Conservation (phyloP, 331 rosid species). For the Arachis monticola region DNA sequence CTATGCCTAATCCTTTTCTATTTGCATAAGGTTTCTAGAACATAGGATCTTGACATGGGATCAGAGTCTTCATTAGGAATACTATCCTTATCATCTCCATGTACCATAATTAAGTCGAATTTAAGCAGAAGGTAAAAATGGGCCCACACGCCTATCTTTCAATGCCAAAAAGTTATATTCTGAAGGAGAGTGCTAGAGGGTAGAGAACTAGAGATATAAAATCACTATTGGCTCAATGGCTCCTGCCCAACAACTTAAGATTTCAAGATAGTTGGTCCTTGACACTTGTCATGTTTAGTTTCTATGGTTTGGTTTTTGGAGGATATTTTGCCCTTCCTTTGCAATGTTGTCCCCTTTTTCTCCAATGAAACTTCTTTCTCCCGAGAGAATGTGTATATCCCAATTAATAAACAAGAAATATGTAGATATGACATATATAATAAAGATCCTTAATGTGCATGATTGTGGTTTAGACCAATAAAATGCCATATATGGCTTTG, state of each 20-base stretch:
- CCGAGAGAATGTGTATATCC: background rate
- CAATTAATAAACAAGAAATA: constrained; percentile 4
- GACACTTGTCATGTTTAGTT: constrained; percentile 1
- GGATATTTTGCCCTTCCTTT: constrained; percentile 8
- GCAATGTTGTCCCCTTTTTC: background rate
- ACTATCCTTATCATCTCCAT: constrained; percentile 27
- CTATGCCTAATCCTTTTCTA: constrained; percentile 7
- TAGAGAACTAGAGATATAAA: constrained; percentile 3
- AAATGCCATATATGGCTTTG: constrained; percentile 23
- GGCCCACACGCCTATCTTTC: background rate
- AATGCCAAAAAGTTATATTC: constrained; percentile 1
- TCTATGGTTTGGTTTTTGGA: background rate
- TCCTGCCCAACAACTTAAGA: constrained; percentile 10
- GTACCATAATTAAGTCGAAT: constrained; percentile 8
- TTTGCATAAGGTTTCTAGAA: background rate
- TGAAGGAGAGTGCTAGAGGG: background rate
- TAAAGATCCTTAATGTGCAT: constrained; percentile 17
- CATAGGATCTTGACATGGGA: constrained; percentile 3
- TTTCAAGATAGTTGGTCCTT: constrained; percentile 1
- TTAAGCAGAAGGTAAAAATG: constrained; percentile 8
- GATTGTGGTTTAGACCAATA: constrained; percentile 4
- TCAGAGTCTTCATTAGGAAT: constrained; percentile 6
- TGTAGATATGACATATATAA: constrained; percentile 6
- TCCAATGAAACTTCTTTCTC: background rate
- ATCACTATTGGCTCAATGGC: background rate